Evolutionary conservation across 2,329 filamentous ascomycete genomes (phyloP).

Genomic region (Fusarium pseudonygamai): DNA sequence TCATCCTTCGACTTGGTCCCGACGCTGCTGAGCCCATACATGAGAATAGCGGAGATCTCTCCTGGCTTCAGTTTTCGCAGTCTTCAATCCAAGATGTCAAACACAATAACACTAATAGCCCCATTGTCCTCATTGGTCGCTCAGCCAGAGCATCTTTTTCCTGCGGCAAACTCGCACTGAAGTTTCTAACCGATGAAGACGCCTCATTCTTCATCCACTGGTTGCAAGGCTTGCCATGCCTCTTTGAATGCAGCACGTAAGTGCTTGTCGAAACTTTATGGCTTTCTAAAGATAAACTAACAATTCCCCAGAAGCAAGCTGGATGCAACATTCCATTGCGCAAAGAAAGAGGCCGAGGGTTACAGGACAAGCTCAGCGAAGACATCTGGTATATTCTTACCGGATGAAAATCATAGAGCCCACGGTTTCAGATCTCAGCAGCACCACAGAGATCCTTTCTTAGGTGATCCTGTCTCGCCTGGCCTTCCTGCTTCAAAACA

Average conservation of each 20-base stretch:
- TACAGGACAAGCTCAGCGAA: not conserved
- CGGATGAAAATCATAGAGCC: not conserved
- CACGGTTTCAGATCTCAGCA: not conserved
- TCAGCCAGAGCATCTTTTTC: slow-evolving; percentile 9
- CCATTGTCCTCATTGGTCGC: slow-evolving; percentile 38
- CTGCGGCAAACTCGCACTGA: slow-evolving; percentile 28
- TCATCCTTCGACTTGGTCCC: slow-evolving; percentile 12
- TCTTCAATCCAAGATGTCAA: slow-evolving; percentile 18
- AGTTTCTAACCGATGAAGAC: slow-evolving; percentile 25
- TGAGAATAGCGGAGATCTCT: not conserved
- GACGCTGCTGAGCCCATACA: slow-evolving; percentile 1
- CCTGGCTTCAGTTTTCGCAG: slow-evolving; percentile 38
- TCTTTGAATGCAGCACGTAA: slow-evolving; percentile 12
- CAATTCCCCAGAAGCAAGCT: slow-evolving; percentile 15
- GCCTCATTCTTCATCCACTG: slow-evolving; percentile 27
- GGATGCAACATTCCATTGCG: slow-evolving; percentile 6
- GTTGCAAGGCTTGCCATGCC: slow-evolving; percentile 1
- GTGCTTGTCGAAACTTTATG: not conserved
- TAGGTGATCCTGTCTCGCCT: slow-evolving; percentile 6
- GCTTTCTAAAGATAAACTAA: slow-evolving; percentile 4
- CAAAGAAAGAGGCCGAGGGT: not conserved
- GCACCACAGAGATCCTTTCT: slow-evolving; percentile 11
- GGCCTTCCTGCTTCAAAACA: not conserved
- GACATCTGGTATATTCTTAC: not conserved
- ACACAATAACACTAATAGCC: slow-evolving; percentile 26